phyloP scores from a whole-genome alignment of 768 basidiomycete species.

The Amanita brunnescens region DNA sequence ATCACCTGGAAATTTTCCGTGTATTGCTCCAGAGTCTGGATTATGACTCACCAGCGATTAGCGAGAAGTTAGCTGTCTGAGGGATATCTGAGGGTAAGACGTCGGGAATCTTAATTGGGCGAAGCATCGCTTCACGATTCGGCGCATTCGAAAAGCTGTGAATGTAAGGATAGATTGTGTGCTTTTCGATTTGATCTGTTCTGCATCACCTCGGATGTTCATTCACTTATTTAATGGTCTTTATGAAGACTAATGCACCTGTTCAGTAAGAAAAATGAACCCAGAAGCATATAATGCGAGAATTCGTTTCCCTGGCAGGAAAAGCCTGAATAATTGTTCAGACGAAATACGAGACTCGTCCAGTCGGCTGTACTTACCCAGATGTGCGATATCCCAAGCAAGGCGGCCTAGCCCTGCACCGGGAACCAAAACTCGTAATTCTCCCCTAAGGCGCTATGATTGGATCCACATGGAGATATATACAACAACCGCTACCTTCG shows the following conservation, averaged over 20 bases:
- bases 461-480: background rate
- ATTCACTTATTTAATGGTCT: background rate
- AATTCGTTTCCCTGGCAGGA: constrained; percentile 93
- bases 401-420: constrained; percentile 86
- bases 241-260: constrained; percentile 36
- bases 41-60: constrained; percentile 64
- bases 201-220: constrained; percentile 23
- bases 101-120: constrained; percentile 70
- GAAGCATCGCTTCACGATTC: constrained; percentile 51
- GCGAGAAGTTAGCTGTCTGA: constrained; percentile 57
- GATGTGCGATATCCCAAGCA: constrained; percentile 78
- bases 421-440: constrained; percentile 74
- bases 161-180: constrained; percentile 82
- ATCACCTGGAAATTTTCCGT: constrained; percentile 42
- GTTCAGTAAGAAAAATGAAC: constrained; percentile 85
- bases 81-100: constrained; percentile 71
- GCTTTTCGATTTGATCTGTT: constrained; percentile 55
- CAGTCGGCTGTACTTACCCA: constrained; percentile 39
- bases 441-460: constrained; percentile 27
- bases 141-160: constrained; percentile 87
- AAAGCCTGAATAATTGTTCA: constrained; percentile 47
- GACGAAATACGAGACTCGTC: background rate
- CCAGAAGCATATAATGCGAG: constrained; percentile 89
- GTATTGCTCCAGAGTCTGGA: background rate
- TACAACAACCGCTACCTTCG: constrained; percentile 40